Base-by-base conservation (phyloP, 768 basidiomycete species). In the Lentinula sp. region DNA sequence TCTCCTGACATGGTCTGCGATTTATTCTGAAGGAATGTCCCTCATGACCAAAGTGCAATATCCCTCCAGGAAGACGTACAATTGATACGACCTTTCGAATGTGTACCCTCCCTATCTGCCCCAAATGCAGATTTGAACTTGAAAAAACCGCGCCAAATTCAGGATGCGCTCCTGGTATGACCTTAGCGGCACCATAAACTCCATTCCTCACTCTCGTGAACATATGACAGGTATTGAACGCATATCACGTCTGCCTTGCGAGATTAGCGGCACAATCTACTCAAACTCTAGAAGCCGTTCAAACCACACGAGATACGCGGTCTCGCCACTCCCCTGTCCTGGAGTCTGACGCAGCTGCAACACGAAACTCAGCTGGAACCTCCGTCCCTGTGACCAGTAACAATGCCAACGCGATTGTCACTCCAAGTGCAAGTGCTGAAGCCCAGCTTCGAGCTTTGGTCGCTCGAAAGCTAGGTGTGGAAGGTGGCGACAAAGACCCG, bases 391-490 rank as follows among this genome's bases (percentile, higher is more conserved):
- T 18, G 18, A n/a, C 43, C 18, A 45, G 16, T 20, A 18, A 18
- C 43, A 18, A 18, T n/a, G n/a, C n/a, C 18, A 16, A n/a, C 39
- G 13, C 10, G 16, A 10, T 6, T 16, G 5, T n/a, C 9, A 8
- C 18, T 39, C 53, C 36, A 7, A 36, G 12, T 6, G 16, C 16
- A 39, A 16, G 36, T 12, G 18, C 37, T 23, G 55, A 56, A 43
- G 15, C 2, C 12, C 57, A 33, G 18, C 33, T 59, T 18, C 43
- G 57, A n/a, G 4, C 13, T 33, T 35, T 23, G 16, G 33, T 59
- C n/a, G 57, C 57, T 46, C 48, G 23, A 49, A 59, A 59, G 12
- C 55, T 56, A 33, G 57, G 57, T 10, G 37, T 59, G 20, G 42
- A 57, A 48, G 43, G 20, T 54, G 18, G 9, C 18, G 12, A 23